A percentile compares a stretch with the other conserved stretches of the same genome.
Evolutionary conservation across 2,329 filamentous ascomycete genomes (phyloP).

Genomic region (Apiospora marii): DNA sequence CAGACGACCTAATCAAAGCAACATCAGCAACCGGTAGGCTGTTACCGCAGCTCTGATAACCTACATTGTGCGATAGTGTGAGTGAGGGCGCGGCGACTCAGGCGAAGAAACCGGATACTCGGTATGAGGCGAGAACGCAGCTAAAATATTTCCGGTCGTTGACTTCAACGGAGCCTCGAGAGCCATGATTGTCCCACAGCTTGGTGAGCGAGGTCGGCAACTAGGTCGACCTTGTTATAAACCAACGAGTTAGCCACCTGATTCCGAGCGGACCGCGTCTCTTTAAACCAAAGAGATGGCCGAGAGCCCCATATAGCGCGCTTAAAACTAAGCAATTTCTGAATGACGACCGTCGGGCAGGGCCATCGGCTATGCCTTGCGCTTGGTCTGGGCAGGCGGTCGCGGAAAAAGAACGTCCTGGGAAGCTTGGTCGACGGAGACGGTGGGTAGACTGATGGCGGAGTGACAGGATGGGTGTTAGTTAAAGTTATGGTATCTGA

Average conservation of each 20-base stretch:
- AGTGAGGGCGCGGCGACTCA: constrained; percentile 57
- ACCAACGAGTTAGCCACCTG: constrained; percentile 10
- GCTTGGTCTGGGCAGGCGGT: constrained; percentile 11
- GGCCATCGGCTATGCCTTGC: constrained; percentile 20
- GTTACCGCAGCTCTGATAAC: constrained; percentile 35
- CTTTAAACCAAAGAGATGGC: constrained; percentile 22
- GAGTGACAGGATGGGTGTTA: constrained; percentile 3
- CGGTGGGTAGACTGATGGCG: constrained; percentile 10
- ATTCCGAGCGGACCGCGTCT: constrained; percentile 18
- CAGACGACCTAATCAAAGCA: constrained; percentile 40
- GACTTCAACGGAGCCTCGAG: constrained; percentile 69
- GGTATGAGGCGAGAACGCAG: constrained; percentile 59
- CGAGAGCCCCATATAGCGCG: constrained; percentile 28
- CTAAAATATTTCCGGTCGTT: constrained; percentile 65
- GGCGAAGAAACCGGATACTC: constrained; percentile 64
- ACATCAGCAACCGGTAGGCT: not conserved
- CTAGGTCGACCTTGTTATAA: constrained; percentile 16
- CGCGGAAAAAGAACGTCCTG: not conserved
- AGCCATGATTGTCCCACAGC: constrained; percentile 54
- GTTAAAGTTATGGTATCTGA: not conserved
- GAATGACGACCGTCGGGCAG: not conserved
- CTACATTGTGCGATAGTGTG: constrained; percentile 61
- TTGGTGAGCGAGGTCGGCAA: not conserved
- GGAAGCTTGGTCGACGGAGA: constrained; percentile 15
- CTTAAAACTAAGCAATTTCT: constrained; percentile 23